Base-by-base conservation (phyloP, 495 filamentous ascomycete species). In the Venustampulla echinocandica region DNA sequence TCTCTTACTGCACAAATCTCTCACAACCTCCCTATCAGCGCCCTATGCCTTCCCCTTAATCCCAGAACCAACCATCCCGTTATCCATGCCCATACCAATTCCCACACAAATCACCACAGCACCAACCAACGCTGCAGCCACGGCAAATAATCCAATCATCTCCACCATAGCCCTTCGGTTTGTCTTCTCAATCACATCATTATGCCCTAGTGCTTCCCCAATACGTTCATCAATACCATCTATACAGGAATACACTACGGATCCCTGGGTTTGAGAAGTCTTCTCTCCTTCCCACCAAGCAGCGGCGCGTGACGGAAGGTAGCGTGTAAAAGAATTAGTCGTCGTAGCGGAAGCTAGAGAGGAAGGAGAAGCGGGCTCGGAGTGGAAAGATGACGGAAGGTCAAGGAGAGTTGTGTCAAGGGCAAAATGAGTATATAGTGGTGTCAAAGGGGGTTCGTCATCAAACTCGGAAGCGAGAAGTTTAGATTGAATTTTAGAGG, bases 301-400 rank as follows among this genome's bases (percentile, higher is more conserved):
- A 44, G 13, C 13, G 11, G 18, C 1, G 19, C 4, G 14, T 25
- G 37, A 30, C 6, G 10, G 18, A 21, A 17, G 10, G 21, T 40
- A 13, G 21, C 15, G 5, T 37, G 34, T 10, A 5, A 37, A 6
- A 10, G 9, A 15, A 10, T 7, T 10, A 15, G 34, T 37, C 7
- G 34, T 7, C 17, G 34, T 10, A 17, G 34, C 6, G 34, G 9
- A 18, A 17, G 34, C 22, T 7, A 13, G 25, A n/a, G 37, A n/a
- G 33, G 19, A 18, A 34, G 46, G 46, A 18, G 36, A 34, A 17
- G 33, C 7, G 23, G 23, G 37, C 2, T 45, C 30, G 19, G 24
- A 25, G 37, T 49, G 30, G 38, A 49, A 49, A 10, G 39, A 39
- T 9, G 47, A 49, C n/a, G 47, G 27, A 14, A 43, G 47, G 39